Evolutionary conservation across 31 red algal genomes (phyloP), one percentile per base, ranked within the genome.

Genomic region (Porphyra umbilicalis): DNA sequence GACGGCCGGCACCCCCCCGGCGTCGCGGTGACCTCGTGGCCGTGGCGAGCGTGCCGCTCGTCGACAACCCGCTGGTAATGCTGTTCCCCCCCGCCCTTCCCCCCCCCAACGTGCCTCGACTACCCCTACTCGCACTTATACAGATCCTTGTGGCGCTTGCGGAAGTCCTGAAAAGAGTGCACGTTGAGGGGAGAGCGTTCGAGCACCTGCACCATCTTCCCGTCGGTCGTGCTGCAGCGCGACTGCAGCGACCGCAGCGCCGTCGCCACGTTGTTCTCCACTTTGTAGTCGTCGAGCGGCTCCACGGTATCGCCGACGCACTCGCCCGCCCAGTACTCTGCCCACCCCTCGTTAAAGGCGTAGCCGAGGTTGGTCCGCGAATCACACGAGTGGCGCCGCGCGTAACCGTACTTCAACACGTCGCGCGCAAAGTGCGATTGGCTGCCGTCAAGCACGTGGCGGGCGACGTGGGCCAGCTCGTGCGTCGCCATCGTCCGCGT

Each of bases 261-360:
- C 35, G 85, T 32, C 5, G 79, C 85, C 3, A 87, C 85, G 42
- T 87, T 87, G 20, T 75, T 68, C 42, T 87, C 85, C 36, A 87
- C 40, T 33, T 6, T 75, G 35, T 87, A 75, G n/a, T 40, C 71
- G 14, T 79, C 85, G 20, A 44, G 33, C 33, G 78, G n/a, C n/a
- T n/a, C n/a, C n/a, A n/a, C 33, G 82, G 36, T 42, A 68, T 75
- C 78, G 39, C 76, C 80, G 34, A 46, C 6, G 4, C 38, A 80
- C 10, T 80, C 37, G 5, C 78, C 44, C 8, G 76, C 85, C 85
- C 79, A 87, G 40, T 80, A 87, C 40, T 87, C 85, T 10, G 85
- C 85, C 85, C 85, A 87, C 9, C 85, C 85, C 39, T 87, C 85
- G 31, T 87, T 87, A 71, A 87, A 87, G 1, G 85, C 85, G 42